Evolutionary conservation across 169 alveolate species (phyloP).

Genomic region (Plasmodium vivax): DNA sequence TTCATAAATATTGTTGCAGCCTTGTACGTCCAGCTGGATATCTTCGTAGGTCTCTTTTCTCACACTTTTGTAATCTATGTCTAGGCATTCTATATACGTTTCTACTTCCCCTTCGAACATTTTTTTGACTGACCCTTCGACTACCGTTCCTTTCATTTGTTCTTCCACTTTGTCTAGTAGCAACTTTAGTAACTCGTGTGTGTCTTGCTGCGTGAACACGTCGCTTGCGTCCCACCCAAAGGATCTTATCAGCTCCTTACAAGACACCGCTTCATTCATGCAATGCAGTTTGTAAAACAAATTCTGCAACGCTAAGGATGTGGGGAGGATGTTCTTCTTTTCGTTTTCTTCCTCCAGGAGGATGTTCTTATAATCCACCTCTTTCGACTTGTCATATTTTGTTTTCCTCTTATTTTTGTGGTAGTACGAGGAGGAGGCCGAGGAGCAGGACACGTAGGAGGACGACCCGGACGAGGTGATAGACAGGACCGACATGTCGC

Average conservation of each 20-base stretch:
- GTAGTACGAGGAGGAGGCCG: conserved; percentile 45
- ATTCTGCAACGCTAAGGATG: conserved; percentile 91
- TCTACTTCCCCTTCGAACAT: conserved; percentile 96
- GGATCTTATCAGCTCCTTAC: conserved; percentile 92
- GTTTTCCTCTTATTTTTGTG: conserved; percentile 35
- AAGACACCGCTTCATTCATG: conserved; percentile 91
- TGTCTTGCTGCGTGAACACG: conserved; percentile 97
- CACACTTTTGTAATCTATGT: conserved; percentile 92
- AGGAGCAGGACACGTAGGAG: conserved; percentile 38
- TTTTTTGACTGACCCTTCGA: conserved; percentile 94
- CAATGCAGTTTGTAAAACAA: conserved; percentile 93
- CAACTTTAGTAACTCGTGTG: conserved; percentile 95
- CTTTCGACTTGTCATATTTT: conserved; percentile 76
- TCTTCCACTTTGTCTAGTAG: conserved; percentile 96
- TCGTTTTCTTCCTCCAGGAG: conserved; percentile 87
- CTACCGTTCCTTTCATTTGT: conserved; percentile 95
- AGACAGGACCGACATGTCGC: conserved; percentile 48
- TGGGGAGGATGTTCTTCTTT: conserved; percentile 85
- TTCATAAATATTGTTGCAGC: conserved; percentile 91
- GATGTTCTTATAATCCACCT: conserved; percentile 80
- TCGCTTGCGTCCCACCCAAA: conserved; percentile 98
- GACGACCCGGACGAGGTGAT: conserved; percentile 69
- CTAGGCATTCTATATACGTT: conserved; percentile 94
- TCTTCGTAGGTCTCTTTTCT: conserved; percentile 91
- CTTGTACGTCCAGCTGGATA: conserved; percentile 94